Conservation (phyloP, 768 basidiomycete species). For the Trametes sanguinea region DNA sequence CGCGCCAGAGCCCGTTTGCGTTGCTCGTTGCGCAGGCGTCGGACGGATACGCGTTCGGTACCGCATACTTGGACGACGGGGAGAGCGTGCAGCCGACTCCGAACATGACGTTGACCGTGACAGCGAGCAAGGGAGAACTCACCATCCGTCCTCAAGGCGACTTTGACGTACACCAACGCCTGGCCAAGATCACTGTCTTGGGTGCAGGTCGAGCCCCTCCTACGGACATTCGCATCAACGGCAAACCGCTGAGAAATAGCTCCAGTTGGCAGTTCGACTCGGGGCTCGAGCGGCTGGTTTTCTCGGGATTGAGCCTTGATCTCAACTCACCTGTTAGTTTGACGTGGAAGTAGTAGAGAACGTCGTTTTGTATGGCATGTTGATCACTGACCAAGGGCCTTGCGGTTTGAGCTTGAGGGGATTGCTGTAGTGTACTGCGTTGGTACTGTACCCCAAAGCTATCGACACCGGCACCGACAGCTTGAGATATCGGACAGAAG, state of each 20-base stretch:
- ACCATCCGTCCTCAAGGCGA: constrained; percentile 39
- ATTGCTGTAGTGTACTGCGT: no score
- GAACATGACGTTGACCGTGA: constrained; percentile 50
- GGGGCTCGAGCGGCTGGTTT: no score
- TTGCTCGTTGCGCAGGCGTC: constrained; percentile 59
- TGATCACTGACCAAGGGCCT: no score
- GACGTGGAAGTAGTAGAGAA: no score
- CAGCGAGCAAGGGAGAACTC: constrained; percentile 38
- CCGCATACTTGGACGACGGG: constrained; percentile 75
- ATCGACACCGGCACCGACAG: no score
- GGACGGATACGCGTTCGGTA: constrained; percentile 54
- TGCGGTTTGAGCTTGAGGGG: no score
- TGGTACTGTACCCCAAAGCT: no score
- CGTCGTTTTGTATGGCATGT: no score
- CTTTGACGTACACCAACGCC: constrained; percentile 47
- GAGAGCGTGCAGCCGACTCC: constrained; percentile 58
- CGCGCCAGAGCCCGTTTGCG: constrained; percentile 59
- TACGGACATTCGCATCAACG: constrained; percentile 31
- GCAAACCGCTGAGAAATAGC: constrained; percentile 10
- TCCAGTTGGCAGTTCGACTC: constrained; percentile 45
- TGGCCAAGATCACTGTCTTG: constrained; percentile 59
- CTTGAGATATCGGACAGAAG: no score
- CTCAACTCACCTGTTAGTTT: constrained; percentile 44
- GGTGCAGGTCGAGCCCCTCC: constrained; percentile 45
- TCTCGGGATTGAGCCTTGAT: constrained; percentile 37